Base-by-base conservation (phyloP, 345 rosid genomes). In the Draba incana region DNA sequence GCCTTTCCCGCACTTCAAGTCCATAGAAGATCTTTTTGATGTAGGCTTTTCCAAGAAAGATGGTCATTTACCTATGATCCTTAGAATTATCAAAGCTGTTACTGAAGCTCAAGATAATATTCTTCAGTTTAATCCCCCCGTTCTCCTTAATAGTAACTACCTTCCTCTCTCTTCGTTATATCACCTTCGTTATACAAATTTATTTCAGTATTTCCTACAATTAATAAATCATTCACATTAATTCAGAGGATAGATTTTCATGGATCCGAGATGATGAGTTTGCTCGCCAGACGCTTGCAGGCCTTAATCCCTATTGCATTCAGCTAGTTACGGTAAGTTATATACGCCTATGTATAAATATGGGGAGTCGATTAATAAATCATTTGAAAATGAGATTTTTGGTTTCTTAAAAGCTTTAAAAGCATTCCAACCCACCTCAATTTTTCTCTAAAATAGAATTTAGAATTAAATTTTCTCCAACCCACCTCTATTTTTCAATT, bases 261-360 rank as follows among this genome's bases (percentile, higher is more conserved):
- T 89, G 98, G 98, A 47, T 84, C 5, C 74, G 83, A 54, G 96
- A 92, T 47, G 94, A 89, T 2, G 96, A 92, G 53, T 92, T 89
- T 14, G 84, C 80, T 42, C 83, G 96, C 5, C 89, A 92, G 59
- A 81, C 86, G 31, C 91, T 92, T 48, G 84, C 95, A 20, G 95
- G 98, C 39, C 81, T 92, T 31, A 92, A 92, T 38, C 96, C 98
- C 4, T 81, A 4, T 10, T 9, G 77, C 66, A 49, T 92, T 28
- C 67, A 81, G 12, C 78, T 84, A 67, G 78, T 92, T 57, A 68
- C 72, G 71, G 96, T 92, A 85, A 75, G 80, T 3, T 35, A 35
- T 7, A 35, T 35, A 28, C 35, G 20, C 27, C 55, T n/a, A n/a
- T n/a, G n/a, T n/a, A n/a, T n/a, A n/a, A n/a, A n/a, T n/a, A n/a